Base-by-base conservation (phyloP, 441 rosid genomes). In the Adansonia gregorii region DNA sequence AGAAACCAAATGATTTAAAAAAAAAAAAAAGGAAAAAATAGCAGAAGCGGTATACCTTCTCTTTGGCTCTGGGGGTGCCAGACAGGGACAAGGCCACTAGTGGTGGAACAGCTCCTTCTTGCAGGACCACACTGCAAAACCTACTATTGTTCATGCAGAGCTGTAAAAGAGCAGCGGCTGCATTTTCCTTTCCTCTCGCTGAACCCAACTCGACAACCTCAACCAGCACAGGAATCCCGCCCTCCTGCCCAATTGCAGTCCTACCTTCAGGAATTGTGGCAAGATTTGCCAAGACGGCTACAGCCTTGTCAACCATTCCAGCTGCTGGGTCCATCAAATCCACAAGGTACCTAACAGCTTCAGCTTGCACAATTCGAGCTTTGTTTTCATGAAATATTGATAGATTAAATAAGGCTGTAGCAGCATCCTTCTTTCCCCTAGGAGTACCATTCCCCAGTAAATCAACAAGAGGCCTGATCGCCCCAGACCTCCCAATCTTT, bases 161-260 rank as follows among this genome's bases (percentile, higher is more conserved):
- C 75, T 89, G 96, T 79, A 89, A 80, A 74, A 95, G 95, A 66
- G 98, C 97, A 48, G 99, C 99, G 0, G 97, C 91, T 17, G 99
- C 97, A 82, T 95, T 91, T 80, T 95, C 99, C 87, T 90, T 93
- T 24, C 98, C 99, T 84, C 97, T 91, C 0, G 86, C 83, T 73
- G 98, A 95, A 55, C 99, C 98, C 81, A 95, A 83, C 86, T 95
- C 99, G 67, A 95, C 93, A 78, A 92, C 93, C 88, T 95, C 97
- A 12, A 93, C 97, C 39, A 95, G 84, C 68, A 88, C 87, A 0
- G 92, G 90, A 67, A 95, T 89, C 39, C 99, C 98, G 11, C 89
- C 83, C 81, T 86, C 95, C 81, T 83, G 90, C 59, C 94, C 94
- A 19, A 95, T 93, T 14, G 92, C 92, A 3, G 72, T 59, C 88